phyloP scores from a whole-genome alignment of 1,139 yeast species.

The Nakaseomyces kungkrabaensis region DNA sequence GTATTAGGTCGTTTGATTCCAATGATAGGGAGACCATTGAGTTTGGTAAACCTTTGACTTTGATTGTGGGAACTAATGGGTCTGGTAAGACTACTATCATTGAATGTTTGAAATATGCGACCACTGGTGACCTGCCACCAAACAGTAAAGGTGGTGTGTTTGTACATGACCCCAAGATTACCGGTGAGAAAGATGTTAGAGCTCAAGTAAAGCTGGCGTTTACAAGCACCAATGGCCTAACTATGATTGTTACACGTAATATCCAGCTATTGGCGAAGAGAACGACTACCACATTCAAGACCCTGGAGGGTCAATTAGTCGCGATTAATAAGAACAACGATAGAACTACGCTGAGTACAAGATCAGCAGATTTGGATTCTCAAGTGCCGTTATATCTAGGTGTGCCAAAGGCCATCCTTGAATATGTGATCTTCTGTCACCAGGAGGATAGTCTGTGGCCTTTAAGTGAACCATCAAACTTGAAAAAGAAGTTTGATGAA shows the following conservation, averaged over 20 bases:
- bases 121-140: slow-evolving; percentile 95
- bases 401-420: slow-evolving; percentile 77
- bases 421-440: slow-evolving; percentile 92
- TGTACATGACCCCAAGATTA: slow-evolving; percentile 81
- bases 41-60: slow-evolving; percentile 82
- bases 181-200: slow-evolving; percentile 64
- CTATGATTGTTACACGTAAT: slow-evolving; percentile 79
- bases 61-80: slow-evolving; percentile 94
- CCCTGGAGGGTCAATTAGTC: slow-evolving; percentile 80
- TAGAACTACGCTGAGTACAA: slow-evolving; percentile 65
- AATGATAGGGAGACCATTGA: slow-evolving; percentile 76
- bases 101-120: slow-evolving; percentile 86
- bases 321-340: slow-evolving; percentile 53
- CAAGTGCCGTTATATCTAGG: slow-evolving; percentile 79
- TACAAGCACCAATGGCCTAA: slow-evolving; percentile 58
- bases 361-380: slow-evolving; percentile 75
- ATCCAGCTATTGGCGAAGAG: slow-evolving; percentile 62
- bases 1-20: slow-evolving; percentile 83
- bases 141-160: slow-evolving; percentile 95
- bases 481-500: slow-evolving; percentile 91
- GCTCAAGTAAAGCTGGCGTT: slow-evolving; percentile 91
- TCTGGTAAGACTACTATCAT: slow-evolving; percentile 98
- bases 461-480: slow-evolving; percentile 74
- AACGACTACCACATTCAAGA: slow-evolving; percentile 66
- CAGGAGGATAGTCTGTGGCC: slow-evolving; percentile 99